These are phyloP conservation scores for Datisca glomerata DNA, from an alignment of 306 rosid genomes.

Conservation along the genomic window DNA sequence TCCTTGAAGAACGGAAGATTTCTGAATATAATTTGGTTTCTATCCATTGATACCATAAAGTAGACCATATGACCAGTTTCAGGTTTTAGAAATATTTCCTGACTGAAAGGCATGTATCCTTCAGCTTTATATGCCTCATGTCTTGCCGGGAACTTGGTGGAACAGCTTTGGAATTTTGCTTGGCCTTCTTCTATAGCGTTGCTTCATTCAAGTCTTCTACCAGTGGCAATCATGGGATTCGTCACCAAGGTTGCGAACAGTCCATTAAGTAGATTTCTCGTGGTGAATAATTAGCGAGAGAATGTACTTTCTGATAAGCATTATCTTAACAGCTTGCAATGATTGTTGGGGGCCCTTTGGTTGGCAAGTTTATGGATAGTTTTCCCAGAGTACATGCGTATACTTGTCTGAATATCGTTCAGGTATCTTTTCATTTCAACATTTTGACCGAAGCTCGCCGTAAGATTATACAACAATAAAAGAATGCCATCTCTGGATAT, in stretches of 20 bases:
- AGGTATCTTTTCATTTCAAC: slow-evolving; percentile 38
- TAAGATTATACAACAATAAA: neutral
- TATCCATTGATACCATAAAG: too few relatives aligned
- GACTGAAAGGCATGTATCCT: slow-evolving; percentile 19
- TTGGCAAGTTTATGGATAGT: slow-evolving; percentile 80
- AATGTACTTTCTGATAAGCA: slow-evolving; percentile 11
- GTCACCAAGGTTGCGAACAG: slow-evolving; percentile 50
- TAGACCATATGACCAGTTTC: too few relatives aligned
- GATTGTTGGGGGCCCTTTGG: slow-evolving; percentile 79
- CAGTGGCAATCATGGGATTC: slow-evolving; percentile 89
- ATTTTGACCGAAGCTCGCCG: slow-evolving; percentile 7
- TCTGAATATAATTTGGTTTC: too few relatives aligned
- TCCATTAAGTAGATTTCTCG: slow-evolving; percentile 2
- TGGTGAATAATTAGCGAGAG: slow-evolving; percentile 6
- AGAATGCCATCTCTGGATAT: too few relatives aligned
- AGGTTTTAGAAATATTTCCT: slow-evolving; percentile 18
- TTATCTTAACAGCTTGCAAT: slow-evolving; percentile 31
- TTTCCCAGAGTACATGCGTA: slow-evolving; percentile 64
- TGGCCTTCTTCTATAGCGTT: slow-evolving; percentile 98
- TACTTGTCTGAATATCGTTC: slow-evolving; percentile 56
- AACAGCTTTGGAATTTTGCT: slow-evolving; percentile 96
- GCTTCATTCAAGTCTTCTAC: slow-evolving; percentile 89
- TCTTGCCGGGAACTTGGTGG: slow-evolving; percentile 81
- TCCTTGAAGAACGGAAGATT: too few relatives aligned
- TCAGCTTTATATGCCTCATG: slow-evolving; percentile 88